A percentile compares a stretch with the other conserved stretches of the same genome.
Conservation (phyloP, 2,329 filamentous ascomycete genomes). For the Fusarium udum region DNA sequence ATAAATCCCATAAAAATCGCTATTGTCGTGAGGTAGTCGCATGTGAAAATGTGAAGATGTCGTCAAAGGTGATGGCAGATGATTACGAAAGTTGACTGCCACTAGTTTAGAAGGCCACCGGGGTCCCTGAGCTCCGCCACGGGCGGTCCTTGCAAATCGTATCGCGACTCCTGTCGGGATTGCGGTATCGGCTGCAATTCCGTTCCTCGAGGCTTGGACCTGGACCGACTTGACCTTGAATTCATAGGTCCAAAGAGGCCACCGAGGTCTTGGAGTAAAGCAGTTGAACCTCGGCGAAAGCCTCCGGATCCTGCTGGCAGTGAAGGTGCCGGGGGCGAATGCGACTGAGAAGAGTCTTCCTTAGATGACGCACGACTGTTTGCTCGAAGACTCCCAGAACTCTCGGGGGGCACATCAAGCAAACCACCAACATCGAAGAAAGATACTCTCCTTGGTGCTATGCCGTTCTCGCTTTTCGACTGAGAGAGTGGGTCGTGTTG, state of each 20-base stretch:
- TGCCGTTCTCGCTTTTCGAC: conserved; percentile 33
- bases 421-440: conserved; percentile 89
- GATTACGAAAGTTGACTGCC: neutral
- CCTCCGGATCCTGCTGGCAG: conserved; percentile 57
- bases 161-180: conserved; percentile 48
- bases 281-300: conserved; percentile 63
- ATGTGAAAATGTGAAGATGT: conserved; percentile 17
- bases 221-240: conserved; percentile 46
- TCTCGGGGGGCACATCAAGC: conserved; percentile 60
- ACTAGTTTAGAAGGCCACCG: conserved; percentile 52
- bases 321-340: conserved; percentile 53
- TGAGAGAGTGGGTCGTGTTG: conserved; percentile 48
- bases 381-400: conserved; percentile 48
- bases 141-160: conserved; percentile 45
- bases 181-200: conserved; percentile 60
- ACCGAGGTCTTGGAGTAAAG: conserved; percentile 67
- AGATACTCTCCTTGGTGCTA: conserved; percentile 62
- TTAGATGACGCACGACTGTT: conserved; percentile 56
- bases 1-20: conserved; percentile 10
- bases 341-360: conserved; percentile 51
- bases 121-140: conserved; percentile 51
- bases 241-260: conserved; percentile 60
- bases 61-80: conserved; percentile 13
- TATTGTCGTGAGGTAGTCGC: conserved; percentile 33
- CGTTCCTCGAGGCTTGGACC: conserved; percentile 48